Evolutionary conservation across 768 basidiomycete species (phyloP).

Genomic region (Paxillus ammoniavirescens): DNA sequence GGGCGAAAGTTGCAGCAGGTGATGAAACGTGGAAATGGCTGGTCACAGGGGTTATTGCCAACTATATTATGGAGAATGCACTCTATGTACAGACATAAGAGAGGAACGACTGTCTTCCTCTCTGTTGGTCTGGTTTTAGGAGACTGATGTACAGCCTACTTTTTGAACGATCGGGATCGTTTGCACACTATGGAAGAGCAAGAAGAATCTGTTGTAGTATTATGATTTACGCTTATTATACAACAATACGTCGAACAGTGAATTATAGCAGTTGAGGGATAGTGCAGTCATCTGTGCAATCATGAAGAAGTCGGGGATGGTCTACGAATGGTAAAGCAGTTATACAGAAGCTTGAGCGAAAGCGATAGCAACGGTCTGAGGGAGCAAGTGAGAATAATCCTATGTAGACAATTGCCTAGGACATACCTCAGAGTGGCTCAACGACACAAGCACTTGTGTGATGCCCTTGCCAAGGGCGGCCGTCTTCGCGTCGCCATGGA

Average conservation of each 20-base stretch:
- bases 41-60: slow-evolving; percentile 44
- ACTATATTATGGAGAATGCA: slow-evolving; percentile 48
- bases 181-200: neutral
- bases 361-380: slow-evolving; percentile 78
- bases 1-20: slow-evolving; percentile 29
- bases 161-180: neutral
- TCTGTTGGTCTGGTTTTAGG: too few relatives aligned
- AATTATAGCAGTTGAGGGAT: neutral
- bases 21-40: slow-evolving; percentile 43
- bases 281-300: slow-evolving; percentile 2
- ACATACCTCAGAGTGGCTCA: slow-evolving; percentile 91
- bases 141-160: slow-evolving; percentile 25
- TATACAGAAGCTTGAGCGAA: slow-evolving; percentile 71
- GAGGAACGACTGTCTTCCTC: too few relatives aligned
- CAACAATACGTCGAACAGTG: neutral
- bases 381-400: slow-evolving; percentile 14
- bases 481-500: slow-evolving; percentile 77
- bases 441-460: slow-evolving; percentile 71
- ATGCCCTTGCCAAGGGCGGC: slow-evolving; percentile 76
- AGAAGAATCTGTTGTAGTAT: slow-evolving; percentile 15
- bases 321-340: neutral
- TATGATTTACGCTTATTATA: slow-evolving; percentile 1
- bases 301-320: neutral
- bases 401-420: neutral
- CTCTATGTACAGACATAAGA: slow-evolving; percentile 47